phyloP scores from a whole-genome alignment of 441 rosid species.

The Populus tomentosa region DNA sequence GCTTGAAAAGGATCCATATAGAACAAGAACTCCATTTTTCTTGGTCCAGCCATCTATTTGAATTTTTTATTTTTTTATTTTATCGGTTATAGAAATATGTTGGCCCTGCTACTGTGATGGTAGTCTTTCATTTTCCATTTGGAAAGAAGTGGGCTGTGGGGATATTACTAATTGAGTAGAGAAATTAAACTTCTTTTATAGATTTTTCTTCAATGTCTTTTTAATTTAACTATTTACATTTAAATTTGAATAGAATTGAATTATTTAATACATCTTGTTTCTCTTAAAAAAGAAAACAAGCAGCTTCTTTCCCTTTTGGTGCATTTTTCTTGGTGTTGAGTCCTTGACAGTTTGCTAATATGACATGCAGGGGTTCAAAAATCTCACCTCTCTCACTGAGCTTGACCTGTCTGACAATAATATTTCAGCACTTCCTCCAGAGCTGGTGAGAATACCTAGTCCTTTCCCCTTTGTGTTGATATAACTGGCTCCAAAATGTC shows the following conservation, averaged over 20 bases:
- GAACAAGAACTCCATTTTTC: not conserved
- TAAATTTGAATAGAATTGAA: not conserved
- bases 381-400: slow-evolving; percentile 61
- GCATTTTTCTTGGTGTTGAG: not conserved
- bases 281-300: not conserved
- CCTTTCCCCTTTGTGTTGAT: slow-evolving; percentile 1
- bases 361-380: slow-evolving; percentile 58
- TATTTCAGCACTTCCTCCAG: slow-evolving; percentile 77
- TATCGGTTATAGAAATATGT: not conserved
- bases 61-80: not conserved
- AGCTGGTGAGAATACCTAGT: slow-evolving; percentile 46
- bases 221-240: too few relatives aligned
- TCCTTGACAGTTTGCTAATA: slow-evolving; percentile 7
- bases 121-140: too few relatives aligned
- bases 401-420: slow-evolving; percentile 86
- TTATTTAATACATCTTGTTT: not conserved
- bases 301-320: not conserved
- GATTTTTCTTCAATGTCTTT: not conserved
- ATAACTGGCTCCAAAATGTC: not conserved
- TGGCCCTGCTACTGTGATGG: not conserved
- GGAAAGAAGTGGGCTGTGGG: too few relatives aligned
- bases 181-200: too few relatives aligned
- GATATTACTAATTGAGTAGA: too few relatives aligned
- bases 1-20: not conserved
- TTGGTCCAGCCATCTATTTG: not conserved